Conservation (phyloP, 1,284 basidiomycete genomes). For the Irpex lacteus region DNA sequence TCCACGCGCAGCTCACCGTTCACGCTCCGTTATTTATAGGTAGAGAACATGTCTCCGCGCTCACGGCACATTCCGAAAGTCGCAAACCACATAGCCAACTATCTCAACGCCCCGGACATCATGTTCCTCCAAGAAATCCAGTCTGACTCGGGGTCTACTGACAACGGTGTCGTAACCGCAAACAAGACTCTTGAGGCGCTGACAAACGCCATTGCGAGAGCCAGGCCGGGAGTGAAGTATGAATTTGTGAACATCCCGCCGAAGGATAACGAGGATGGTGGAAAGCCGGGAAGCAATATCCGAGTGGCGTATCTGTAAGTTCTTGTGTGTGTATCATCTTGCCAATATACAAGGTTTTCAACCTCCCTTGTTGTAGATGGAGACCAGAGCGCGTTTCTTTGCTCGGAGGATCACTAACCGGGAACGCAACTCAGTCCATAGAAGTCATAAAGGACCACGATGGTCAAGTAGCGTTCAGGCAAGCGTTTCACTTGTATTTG, state of each 20-base stretch:
- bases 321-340: neutral
- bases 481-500: neutral
- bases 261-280: slow-evolving; percentile 57
- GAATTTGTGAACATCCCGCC: slow-evolving; percentile 50
- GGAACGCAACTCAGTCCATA: slow-evolving; percentile 24
- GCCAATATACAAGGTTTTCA: neutral
- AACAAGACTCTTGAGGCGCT: slow-evolving; percentile 53
- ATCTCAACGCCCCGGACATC: slow-evolving; percentile 56
- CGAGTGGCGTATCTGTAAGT: slow-evolving; percentile 53
- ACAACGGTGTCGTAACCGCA: slow-evolving; percentile 55
- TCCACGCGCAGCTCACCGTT: neutral
- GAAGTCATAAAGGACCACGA: slow-evolving; percentile 17
- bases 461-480: slow-evolving; percentile 21
- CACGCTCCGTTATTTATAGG: slow-evolving; percentile 28
- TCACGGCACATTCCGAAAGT: slow-evolving; percentile 46
- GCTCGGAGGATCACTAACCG: slow-evolving; percentile 19
- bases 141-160: slow-evolving; percentile 54
- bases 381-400: slow-evolving; percentile 28
- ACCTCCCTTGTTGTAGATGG: slow-evolving; percentile 16
- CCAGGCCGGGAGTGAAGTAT: slow-evolving; percentile 40
- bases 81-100: slow-evolving; percentile 52
- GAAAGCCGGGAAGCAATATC: slow-evolving; percentile 64
- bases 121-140: slow-evolving; percentile 68
- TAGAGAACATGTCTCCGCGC: slow-evolving; percentile 57
- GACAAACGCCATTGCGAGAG: slow-evolving; percentile 45